Conservation (phyloP, 2,329 filamentous ascomycete genomes). For the Diaporthe helianthi region DNA sequence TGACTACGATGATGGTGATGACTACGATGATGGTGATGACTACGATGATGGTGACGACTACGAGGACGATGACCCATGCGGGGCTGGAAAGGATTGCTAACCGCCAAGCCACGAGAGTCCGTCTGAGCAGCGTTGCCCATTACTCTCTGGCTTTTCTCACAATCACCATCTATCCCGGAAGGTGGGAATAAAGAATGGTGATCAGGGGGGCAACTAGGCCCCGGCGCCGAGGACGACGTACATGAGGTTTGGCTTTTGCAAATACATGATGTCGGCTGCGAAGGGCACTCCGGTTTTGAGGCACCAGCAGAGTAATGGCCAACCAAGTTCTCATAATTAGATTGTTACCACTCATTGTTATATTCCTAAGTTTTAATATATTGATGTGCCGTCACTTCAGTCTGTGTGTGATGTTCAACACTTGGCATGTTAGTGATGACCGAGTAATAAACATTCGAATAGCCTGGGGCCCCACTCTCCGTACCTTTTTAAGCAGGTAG, state of each 20-base stretch:
- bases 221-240: too few relatives aligned
- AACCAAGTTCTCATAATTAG: background rate
- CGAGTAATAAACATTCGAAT: background rate
- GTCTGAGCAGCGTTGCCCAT: background rate
- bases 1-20: background rate
- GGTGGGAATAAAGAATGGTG: background rate
- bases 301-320: background rate
- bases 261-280: background rate
- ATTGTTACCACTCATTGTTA: background rate
- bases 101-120: too few relatives aligned
- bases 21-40: too few relatives aligned
- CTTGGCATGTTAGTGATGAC: too few relatives aligned
- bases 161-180: background rate
- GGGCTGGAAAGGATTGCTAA: background rate
- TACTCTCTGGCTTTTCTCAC: too few relatives aligned
- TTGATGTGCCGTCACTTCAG: background rate
- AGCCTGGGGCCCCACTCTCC: too few relatives aligned
- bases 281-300: background rate
- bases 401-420: background rate
- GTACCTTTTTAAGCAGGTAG: too few relatives aligned
- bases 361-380: constrained; percentile 9
- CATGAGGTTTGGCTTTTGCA: background rate
- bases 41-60: background rate
- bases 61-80: constrained; percentile 3
- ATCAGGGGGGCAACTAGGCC: background rate